Percentiles rank a stretch among this genome's conserved stretches.
Conservation (phyloP, 164 flowering plant species). For the Stephania cephalantha region DNA sequence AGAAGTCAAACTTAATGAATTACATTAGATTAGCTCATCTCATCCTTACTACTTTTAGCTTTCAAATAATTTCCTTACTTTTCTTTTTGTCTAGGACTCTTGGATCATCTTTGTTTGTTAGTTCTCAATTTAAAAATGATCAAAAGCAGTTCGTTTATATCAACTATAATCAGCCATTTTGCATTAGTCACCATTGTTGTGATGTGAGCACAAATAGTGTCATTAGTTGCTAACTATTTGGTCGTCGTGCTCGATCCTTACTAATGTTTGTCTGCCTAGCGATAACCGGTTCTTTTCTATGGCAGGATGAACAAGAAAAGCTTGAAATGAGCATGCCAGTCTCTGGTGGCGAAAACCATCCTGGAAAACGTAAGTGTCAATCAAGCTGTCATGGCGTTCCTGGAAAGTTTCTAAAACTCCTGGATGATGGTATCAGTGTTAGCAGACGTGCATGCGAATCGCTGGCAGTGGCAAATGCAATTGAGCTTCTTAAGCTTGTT, state of each 20-base stretch:
- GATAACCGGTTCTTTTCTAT: background rate
- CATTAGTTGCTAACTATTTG: background rate
- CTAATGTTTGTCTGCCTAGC: background rate
- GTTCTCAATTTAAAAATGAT: background rate
- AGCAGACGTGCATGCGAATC: slow-evolving; percentile 42
- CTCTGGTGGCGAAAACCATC: slow-evolving; percentile 18
- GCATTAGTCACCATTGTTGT: background rate
- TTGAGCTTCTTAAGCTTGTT: slow-evolving; percentile 82
- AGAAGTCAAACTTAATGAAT: too few relatives aligned
- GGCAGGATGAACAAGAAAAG: slow-evolving; percentile 28
- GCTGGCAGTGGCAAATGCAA: slow-evolving; percentile 83
- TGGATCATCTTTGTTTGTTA: too few relatives aligned
- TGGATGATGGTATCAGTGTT: slow-evolving; percentile 29
- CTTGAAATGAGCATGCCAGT: slow-evolving; percentile 17
- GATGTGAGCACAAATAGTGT: background rate
- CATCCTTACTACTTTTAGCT: background rate
- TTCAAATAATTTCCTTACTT: background rate
- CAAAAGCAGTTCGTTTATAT: background rate
- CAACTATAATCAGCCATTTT: background rate
- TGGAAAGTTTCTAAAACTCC: slow-evolving; percentile 44
- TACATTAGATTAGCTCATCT: too few relatives aligned
- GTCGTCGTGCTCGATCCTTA: background rate
- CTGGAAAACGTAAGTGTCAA: slow-evolving; percentile 20
- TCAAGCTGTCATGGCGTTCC: slow-evolving; percentile 36
- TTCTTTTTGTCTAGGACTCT: background rate